Percentiles rank a stretch among this genome's conserved stretches.
Conservation (phyloP, 768 basidiomycete genomes). For the Naganishia randhawae region DNA sequence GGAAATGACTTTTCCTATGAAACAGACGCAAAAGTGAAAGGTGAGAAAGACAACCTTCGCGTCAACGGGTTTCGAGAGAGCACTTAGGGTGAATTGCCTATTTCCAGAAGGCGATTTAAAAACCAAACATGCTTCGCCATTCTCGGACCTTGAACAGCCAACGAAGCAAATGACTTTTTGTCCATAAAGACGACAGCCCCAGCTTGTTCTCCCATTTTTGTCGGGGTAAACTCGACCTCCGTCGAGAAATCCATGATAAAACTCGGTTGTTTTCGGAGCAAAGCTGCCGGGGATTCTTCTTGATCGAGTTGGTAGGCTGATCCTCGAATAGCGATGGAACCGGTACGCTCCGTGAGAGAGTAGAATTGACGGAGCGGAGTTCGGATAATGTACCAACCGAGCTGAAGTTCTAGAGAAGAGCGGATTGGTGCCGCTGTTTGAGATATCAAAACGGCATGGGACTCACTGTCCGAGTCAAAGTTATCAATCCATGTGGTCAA, state of each 20-base stretch:
- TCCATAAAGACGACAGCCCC: conserved; percentile 27
- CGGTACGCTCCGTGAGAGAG: conserved; percentile 24
- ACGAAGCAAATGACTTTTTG: conserved; percentile 13
- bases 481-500: conserved; percentile 3
- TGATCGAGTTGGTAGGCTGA: conserved; percentile 18
- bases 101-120: conserved; percentile 8
- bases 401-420: conserved; percentile 2
- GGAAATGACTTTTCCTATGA: conserved; percentile 16
- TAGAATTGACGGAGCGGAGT: conserved; percentile 27
- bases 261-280: conserved; percentile 31
- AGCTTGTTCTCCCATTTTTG: conserved; percentile 25
- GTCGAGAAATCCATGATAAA: conserved; percentile 24
- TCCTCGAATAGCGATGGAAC: conserved; percentile 29
- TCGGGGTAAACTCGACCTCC: conserved; percentile 21
- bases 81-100: conserved; percentile 3
- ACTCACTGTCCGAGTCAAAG: conserved; percentile 15
- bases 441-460: not conserved
- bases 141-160: conserved; percentile 27
- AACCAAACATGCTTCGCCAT: conserved; percentile 17
- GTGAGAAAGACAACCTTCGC: not conserved
- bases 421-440: not conserved
- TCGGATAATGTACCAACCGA: conserved; percentile 36
- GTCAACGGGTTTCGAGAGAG: not conserved
- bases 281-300: conserved; percentile 23
- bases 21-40: not conserved